phyloP scores from a whole-genome alignment of 306 rosid species.

The Vicia sativa region DNA sequence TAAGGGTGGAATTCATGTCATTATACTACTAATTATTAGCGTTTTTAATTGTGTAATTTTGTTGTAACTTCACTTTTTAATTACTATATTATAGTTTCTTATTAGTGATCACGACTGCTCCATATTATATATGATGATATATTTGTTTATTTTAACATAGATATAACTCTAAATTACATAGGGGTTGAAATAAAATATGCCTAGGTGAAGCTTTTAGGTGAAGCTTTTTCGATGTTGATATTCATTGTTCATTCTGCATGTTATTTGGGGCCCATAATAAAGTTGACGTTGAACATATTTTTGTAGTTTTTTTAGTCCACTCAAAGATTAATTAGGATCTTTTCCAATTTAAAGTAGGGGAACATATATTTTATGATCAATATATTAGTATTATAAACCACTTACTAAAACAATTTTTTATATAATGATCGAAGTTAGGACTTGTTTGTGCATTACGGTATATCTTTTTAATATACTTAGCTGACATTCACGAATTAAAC shows the following conservation, averaged over 20 bases:
- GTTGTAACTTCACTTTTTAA: too few relatives aligned
- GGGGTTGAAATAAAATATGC: conserved; percentile 37
- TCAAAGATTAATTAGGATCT: not conserved
- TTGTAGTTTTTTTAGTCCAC: not conserved
- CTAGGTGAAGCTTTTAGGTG: not conserved
- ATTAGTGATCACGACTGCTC: not conserved
- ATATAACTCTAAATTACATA: conserved; percentile 50
- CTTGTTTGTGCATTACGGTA: too few relatives aligned
- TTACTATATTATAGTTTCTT: too few relatives aligned
- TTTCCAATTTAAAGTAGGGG: not conserved
- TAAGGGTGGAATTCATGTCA: too few relatives aligned
- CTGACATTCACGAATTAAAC: too few relatives aligned
- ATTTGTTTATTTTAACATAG: conserved; percentile 54
- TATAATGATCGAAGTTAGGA: too few relatives aligned
- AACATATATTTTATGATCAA: not conserved
- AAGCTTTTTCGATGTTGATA: conserved; percentile 12
- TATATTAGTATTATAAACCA: not conserved
- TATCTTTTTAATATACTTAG: too few relatives aligned
- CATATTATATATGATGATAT: not conserved
- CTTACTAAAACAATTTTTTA: not conserved
- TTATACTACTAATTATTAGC: too few relatives aligned
- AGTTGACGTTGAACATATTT: conserved; percentile 36
- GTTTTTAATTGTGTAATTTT: too few relatives aligned
- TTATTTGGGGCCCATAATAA: conserved; percentile 48
- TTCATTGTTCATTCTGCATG: conserved; percentile 42